phyloP scores from a whole-genome alignment of 31 red algal species.

The Endocladia muricata region DNA sequence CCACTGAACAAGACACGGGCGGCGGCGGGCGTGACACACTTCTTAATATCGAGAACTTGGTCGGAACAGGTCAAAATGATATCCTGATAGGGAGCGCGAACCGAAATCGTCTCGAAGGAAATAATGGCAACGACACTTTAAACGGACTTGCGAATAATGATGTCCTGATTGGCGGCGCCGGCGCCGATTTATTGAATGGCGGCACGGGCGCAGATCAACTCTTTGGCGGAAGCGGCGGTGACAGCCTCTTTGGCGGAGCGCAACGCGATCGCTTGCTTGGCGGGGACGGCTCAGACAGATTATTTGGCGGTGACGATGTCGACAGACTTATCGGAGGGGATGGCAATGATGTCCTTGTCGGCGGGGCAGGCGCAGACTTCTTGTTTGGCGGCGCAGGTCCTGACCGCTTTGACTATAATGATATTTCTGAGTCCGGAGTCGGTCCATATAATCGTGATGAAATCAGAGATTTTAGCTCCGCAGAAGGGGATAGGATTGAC shows the following conservation, averaged over 20 bases:
- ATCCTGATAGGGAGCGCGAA: not conserved
- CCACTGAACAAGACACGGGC: not conserved
- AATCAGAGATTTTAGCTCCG: not conserved
- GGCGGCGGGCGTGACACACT: not conserved
- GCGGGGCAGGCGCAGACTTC: not conserved
- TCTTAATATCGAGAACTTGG: not conserved
- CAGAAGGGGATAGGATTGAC: not conserved
- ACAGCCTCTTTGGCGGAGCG: too few species aligned
- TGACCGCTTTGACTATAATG: not conserved
- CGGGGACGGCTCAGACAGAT: too few species aligned
- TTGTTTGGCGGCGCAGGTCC: slow-evolving; percentile 4
- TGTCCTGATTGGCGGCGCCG: not conserved
- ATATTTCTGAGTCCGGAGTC: not conserved
- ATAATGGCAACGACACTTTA: not conserved
- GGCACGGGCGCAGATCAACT: too few species aligned
- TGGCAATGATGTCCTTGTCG: slow-evolving; percentile 4
- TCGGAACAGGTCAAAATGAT: not conserved
- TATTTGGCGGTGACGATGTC: too few species aligned
- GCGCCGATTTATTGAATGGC: not conserved
- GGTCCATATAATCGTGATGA: not conserved
- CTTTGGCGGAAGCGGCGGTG: too few species aligned
- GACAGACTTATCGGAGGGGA: not conserved
- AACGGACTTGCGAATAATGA: not conserved
- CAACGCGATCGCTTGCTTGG: too few species aligned
- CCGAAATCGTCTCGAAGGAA: not conserved